A percentile compares a stretch with the other conserved stretches of the same genome.
Evolutionary conservation across 495 filamentous ascomycete species (phyloP).

Genomic region (Penicillium silybi): DNA sequence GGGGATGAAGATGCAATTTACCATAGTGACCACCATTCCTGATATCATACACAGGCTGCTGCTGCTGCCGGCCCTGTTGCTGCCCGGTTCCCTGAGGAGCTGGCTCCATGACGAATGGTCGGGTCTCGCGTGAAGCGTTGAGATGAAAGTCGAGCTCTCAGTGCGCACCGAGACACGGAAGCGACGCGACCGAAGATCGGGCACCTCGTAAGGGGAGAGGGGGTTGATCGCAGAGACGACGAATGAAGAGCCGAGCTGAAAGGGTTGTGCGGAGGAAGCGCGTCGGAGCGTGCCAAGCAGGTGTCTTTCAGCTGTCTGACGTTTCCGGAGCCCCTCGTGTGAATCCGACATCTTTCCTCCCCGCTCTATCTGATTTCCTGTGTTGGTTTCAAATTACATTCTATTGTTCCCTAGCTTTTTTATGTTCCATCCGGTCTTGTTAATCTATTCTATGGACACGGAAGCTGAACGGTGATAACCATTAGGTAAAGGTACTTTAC

Average conservation of each 20-base stretch:
- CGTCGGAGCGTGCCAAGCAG: slow-evolving; percentile 20
- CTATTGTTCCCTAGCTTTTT: background rate
- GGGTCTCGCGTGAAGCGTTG: slow-evolving; percentile 8
- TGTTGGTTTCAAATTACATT: background rate
- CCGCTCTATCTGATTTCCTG: background rate
- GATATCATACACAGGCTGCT: slow-evolving; percentile 65
- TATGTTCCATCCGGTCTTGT: background rate
- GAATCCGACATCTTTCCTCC: background rate
- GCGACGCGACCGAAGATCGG: background rate
- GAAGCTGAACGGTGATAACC: background rate
- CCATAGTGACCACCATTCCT: slow-evolving; percentile 85
- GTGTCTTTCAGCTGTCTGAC: slow-evolving; percentile 21
- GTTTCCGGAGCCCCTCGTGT: slow-evolving; percentile 15
- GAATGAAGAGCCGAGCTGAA: background rate
- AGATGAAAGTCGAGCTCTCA: background rate
- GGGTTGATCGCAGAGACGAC: background rate
- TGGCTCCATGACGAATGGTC: slow-evolving; percentile 49
- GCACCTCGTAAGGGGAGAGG: background rate
- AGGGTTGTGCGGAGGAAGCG: slow-evolving; percentile 9
- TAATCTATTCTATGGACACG: background rate
- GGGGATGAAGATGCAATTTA: slow-evolving; percentile 25
- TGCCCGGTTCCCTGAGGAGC: slow-evolving; percentile 49
- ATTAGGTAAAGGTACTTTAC: background rate
- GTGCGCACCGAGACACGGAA: background rate
- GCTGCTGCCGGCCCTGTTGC: slow-evolving; percentile 51